A percentile compares a stretch with the other conserved stretches of the same genome.
Evolutionary conservation across 371 early-diverging fungal genomes (phyloP).

Genomic region (Mortierella sp.): DNA sequence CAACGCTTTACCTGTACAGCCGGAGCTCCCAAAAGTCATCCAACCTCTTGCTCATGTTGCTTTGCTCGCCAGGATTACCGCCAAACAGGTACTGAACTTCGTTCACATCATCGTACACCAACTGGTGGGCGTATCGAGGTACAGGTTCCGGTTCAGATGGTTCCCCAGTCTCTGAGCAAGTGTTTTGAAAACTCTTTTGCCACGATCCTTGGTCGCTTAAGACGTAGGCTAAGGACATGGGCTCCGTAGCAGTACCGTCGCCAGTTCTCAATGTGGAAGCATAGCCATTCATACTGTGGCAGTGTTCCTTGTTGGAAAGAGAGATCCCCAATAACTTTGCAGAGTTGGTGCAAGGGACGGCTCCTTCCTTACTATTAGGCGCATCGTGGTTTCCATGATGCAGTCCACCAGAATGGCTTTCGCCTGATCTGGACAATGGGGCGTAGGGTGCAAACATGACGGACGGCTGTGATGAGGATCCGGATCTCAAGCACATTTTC

Average conservation of each 20-base stretch:
- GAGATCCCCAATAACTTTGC: not conserved
- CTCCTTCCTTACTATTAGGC: slow-evolving; percentile 25
- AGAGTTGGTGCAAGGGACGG: slow-evolving; percentile 6
- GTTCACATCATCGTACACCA: slow-evolving; percentile 76
- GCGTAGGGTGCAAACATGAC: not conserved
- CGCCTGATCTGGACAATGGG: not conserved
- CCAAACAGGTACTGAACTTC: slow-evolving; percentile 86
- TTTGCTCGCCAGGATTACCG: slow-evolving; percentile 83
- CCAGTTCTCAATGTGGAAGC: not conserved
- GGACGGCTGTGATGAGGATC: slow-evolving; percentile 5
- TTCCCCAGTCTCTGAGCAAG: slow-evolving; percentile 59
- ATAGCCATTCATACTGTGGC: not conserved
- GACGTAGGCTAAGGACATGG: slow-evolving; percentile 51
- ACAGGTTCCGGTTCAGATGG: slow-evolving; percentile 70
- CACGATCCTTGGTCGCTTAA: slow-evolving; percentile 67
- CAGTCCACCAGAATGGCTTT: not conserved
- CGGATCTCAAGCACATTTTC: slow-evolving; percentile 19
- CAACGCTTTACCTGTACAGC: slow-evolving; percentile 64
- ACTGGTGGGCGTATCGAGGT: slow-evolving; percentile 89
- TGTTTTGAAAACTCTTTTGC: slow-evolving; percentile 79
- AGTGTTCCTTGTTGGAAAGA: not conserved
- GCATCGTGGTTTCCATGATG: slow-evolving; percentile 13
- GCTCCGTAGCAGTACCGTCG: slow-evolving; percentile 10
- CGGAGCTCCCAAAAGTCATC: slow-evolving; percentile 89
- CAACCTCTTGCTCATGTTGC: slow-evolving; percentile 66